Base-by-base conservation (phyloP, 1,139 yeast genomes). In the Diutina mesorugosa region DNA sequence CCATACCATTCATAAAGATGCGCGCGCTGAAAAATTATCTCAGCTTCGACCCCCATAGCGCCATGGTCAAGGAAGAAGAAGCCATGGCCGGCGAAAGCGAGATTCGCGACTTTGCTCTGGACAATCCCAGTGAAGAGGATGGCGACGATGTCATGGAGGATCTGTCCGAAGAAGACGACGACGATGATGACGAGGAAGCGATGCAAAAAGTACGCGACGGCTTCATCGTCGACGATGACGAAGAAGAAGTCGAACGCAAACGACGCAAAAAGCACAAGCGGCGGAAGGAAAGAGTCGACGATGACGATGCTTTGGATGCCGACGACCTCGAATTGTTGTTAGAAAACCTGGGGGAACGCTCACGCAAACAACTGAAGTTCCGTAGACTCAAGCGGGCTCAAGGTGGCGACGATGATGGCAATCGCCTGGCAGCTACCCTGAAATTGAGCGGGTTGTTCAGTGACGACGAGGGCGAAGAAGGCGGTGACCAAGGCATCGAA, bases 211-310 rank as follows among this genome's bases (percentile, higher is more conserved):
- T 91, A 50, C 83, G 93, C 58, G 96, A 90, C 62, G 98, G 97
- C 0, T 90, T 91, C 70, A 91, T 91, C 66, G 97, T 90, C 12
- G 97, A 90, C 64, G 97, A 90, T 63, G 96, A 87, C 56, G 95
- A 84, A 35, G 89, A 81, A 18, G 87, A 79, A 41, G 84, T 72
- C 14, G 80, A 71, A 61, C 73, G 67, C 63, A 72, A 66, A 72
- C 77, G 73, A 72, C 74, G 72, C 68, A 55, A 61, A 47, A 60
- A 59, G 55, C 61, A 60, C 56, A 58, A 58, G 56, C 56, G 58
- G 28, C 56, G 58, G 51, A 55, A 56, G 41, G 58, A 57, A n/a
- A 41, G 57, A 16, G 58, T 57, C 35, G 53, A 55, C 48, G 51
- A 46, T n/a, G 51, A 54, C 51, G 93, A 87, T 59, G 88, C 85